Evolutionary conservation across 2,329 filamentous ascomycete genomes (phyloP), one percentile per base, ranked within the genome.

Genomic region (Scopulariopsis brevicaulis): DNA sequence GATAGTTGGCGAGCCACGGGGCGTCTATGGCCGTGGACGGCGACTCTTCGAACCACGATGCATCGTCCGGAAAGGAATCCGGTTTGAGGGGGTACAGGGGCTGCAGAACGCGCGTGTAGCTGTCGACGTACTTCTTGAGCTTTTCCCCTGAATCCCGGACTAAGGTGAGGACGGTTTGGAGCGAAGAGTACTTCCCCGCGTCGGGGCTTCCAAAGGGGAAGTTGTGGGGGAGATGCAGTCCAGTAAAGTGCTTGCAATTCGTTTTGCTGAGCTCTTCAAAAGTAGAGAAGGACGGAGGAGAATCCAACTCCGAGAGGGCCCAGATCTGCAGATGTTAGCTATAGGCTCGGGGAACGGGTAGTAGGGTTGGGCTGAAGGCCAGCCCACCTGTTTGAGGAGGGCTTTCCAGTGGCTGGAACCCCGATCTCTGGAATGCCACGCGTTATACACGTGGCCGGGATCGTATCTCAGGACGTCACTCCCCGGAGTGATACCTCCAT

Each of bases 121-220:
- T 43, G 18, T 43, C 18, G 37, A 15, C 37, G 37, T 43, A 43
- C 3, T 15, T 10, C 11, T n/a, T n/a, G 37, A 43, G 37, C 37
- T 4, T 43, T 4, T 14, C 12, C 37, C 11, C 11, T 14, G 37
- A 43, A 4, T 4, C 4, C 4, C 12, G 18, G 37, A 43, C 3
- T n/a, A 43, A 10, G 37, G 4, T 43, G 12, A 43, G 12, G 18
- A 43, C 37, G 5, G 37, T 10, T 15, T 71, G 68, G 14, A 68
- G 64, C 0, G 68, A 55, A 55, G 62, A 66, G 61, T 70, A 71
- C 57, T 70, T 70, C 12, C 62, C 63, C 0, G 70, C 67, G 1
- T 66, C 68, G 5, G 68, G 69, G 0, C 69, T 71, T 7, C 70
- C 69, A 61, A 72, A 72, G n/a, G 70, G 70, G 52, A 71, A 72